A percentile compares a stretch with the other conserved stretches of the same genome.
Conservation (phyloP, 2,329 filamentous ascomycete species). For the Biscogniauxia marginata region DNA sequence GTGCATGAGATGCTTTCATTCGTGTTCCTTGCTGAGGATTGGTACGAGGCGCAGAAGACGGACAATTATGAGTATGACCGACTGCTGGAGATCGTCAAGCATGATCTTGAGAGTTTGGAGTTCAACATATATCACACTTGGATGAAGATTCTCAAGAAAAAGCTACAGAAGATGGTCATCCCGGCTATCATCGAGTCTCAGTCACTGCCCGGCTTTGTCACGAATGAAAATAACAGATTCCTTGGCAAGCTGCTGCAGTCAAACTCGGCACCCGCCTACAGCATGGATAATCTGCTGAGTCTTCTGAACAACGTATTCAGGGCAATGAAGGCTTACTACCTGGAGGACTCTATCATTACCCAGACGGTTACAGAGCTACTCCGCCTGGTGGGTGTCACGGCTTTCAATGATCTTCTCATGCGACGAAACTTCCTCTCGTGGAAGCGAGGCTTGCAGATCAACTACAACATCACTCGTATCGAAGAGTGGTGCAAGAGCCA, state of each 20-base stretch:
- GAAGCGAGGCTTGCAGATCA: constrained; percentile 99
- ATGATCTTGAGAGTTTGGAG: constrained; percentile 95
- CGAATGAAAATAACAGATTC: constrained; percentile 97
- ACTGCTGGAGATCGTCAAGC: constrained; percentile 96
- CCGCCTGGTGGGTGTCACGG: constrained; percentile 90
- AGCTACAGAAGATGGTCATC: constrained; percentile 99
- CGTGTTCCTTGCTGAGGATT: constrained; percentile 97
- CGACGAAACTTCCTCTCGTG: constrained; percentile 97
- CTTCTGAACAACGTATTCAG: constrained; percentile 96
- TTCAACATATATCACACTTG: constrained; percentile 99
- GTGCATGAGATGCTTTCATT: constrained; percentile 99
- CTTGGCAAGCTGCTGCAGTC: constrained; percentile 92
- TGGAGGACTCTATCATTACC: constrained; percentile 93
- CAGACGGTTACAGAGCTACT: constrained; percentile 95
- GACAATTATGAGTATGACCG: constrained; percentile 99
- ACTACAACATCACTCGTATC: constrained; percentile 99
- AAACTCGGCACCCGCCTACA: constrained; percentile 91
- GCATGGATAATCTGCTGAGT: constrained; percentile 97
- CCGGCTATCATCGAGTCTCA: constrained; percentile 99
- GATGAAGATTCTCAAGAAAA: constrained; percentile 99
- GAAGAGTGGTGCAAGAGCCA: constrained; percentile 99
- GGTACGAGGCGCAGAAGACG: constrained; percentile 99
- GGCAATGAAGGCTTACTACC: constrained; percentile 97
- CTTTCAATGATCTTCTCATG: constrained; percentile 98
- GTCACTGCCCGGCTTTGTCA: constrained; percentile 96